These are phyloP conservation scores for Syzygium jambos DNA, from an alignment of 345 rosid genomes.

Conservation along the genomic window DNA sequence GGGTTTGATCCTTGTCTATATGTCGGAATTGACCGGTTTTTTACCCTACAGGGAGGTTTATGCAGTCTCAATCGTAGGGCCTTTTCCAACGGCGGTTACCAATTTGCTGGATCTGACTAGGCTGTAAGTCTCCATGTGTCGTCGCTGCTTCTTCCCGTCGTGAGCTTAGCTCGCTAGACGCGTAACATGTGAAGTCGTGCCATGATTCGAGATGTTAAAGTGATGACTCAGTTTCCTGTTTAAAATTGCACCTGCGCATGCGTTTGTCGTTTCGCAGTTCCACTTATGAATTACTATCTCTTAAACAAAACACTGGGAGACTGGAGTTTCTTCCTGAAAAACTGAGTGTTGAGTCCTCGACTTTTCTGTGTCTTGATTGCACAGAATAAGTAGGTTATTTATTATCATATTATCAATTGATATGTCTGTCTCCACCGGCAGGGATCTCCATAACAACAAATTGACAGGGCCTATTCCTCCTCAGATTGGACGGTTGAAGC, in stretches of 20 bases:
- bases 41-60: constrained; percentile 62
- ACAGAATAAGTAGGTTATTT: neutral
- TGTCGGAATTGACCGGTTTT: neutral
- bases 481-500: constrained; percentile 83
- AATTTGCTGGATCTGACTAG: constrained; percentile 85
- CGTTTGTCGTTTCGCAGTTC: neutral
- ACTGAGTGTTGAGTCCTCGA: neutral
- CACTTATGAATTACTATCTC: neutral
- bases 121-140: constrained; percentile 34
- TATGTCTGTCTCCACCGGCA: constrained; percentile 7
- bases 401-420: neutral
- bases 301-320: neutral
- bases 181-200: neutral
- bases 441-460: constrained; percentile 89
- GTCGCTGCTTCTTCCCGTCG: neutral
- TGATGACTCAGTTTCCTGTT: neutral
- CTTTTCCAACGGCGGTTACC: constrained; percentile 83
- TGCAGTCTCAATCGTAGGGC: constrained; percentile 94
- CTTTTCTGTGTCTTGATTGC: neutral
- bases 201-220: neutral
- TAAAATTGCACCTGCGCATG: neutral
- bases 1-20: neutral
- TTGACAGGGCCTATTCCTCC: constrained; percentile 94
- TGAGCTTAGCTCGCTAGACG: neutral
- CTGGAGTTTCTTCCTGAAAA: neutral